Evolutionary conservation across 768 basidiomycete genomes (phyloP), one percentile per base, ranked within the genome.

Genomic region (Exsudoporus frostii): DNA sequence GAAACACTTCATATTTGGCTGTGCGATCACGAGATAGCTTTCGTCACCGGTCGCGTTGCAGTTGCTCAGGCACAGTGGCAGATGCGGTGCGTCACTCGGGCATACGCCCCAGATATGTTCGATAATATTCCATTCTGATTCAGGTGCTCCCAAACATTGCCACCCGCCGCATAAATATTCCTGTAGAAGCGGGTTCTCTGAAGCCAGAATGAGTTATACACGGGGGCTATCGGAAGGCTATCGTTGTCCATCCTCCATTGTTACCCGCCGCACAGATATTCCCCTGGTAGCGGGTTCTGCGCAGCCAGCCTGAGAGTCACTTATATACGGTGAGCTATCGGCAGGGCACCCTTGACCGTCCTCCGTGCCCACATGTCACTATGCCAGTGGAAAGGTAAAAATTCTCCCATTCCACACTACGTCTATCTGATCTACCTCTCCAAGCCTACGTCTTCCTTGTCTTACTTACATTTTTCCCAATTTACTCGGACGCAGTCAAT

Each of bases 381-480:
- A 47, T 20, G 38, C 27, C 19, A n/a, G 2, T 7, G 19, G 38
- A 54, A 24, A 60, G 33, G 62, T 64, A 36, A 19, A 17, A 6
- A 19, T 5, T n/a, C 37, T 11, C 24, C 10, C 14, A 4, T 20
- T 38, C 9, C 30, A 17, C 4, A 9, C 14, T 10, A 20, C 17
- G 25, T 30, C 14, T 17, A 11, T n/a, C 50, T 60, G 32, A 62
- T 29, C 4, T 43, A 14, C 32, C 8, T 33, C 30, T 40, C 7
- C 2, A 30, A 62, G 62, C 9, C 13, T 19, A 11, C 27, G 4
- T 45, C 15, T 45, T 50, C 0, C 19, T 53, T 25, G 7, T 50
- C 30, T 20, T 48, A 1, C 36, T 54, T 17, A 34, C 27, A 7
- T 36, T 36, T 1, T 53, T 17, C 17, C 45, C 52, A 9, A 6